phyloP scores from a whole-genome alignment of 2,329 filamentous ascomycete species.

The Magnaporthiopsis rhizophila region DNA sequence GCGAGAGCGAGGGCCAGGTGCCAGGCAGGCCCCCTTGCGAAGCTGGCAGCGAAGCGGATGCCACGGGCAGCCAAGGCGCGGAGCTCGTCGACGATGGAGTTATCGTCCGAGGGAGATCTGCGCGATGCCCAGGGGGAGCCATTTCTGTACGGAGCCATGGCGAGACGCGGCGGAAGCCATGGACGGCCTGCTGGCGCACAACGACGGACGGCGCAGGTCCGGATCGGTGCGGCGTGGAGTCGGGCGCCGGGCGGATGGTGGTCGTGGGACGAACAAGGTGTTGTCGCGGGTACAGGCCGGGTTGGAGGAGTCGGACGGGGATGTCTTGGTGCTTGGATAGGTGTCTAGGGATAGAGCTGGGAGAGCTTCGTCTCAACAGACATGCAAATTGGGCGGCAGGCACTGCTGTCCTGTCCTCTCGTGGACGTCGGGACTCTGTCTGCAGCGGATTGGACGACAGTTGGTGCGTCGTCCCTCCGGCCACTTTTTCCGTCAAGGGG shows the following conservation, averaged over 20 bases:
- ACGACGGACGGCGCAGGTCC: background rate
- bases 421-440: background rate
- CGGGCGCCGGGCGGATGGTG: too few species aligned
- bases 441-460: background rate
- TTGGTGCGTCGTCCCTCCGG: background rate
- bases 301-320: background rate
- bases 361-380: background rate
- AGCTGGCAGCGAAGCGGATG: slow-evolving; percentile 28
- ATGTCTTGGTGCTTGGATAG: background rate
- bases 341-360: too few species aligned
- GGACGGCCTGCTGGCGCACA: background rate
- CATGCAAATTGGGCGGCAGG: background rate
- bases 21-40: slow-evolving; percentile 33
- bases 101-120: slow-evolving; percentile 20
- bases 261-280: background rate
- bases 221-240: background rate
- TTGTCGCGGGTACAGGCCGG: background rate
- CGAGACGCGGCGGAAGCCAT: slow-evolving; percentile 20
- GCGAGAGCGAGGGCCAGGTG: slow-evolving; percentile 24
- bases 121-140: slow-evolving; percentile 15
- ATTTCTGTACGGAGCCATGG: slow-evolving; percentile 32
- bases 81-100: slow-evolving; percentile 30
- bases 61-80: slow-evolving; percentile 20
- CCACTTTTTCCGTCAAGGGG: background rate
- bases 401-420: background rate